phyloP scores from a whole-genome alignment of 1,284 basidiomycete species.

The Agroathelia rolfsii region DNA sequence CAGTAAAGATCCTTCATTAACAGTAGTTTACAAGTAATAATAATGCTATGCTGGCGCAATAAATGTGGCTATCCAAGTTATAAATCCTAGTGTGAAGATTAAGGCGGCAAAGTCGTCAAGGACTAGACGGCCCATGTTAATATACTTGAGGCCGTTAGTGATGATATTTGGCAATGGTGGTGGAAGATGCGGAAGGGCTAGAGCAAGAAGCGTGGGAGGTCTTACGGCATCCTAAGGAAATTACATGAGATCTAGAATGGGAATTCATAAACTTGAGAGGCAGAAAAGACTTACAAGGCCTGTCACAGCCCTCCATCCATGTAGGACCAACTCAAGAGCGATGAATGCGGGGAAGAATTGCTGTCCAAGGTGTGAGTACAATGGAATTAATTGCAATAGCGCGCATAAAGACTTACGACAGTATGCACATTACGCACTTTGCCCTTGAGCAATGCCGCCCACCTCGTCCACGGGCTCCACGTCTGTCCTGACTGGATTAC shows the following conservation, averaged over 20 bases:
- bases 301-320: slow-evolving; percentile 60
- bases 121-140: slow-evolving; percentile 53
- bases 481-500: slow-evolving; percentile 13
- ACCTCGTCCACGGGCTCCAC: slow-evolving; percentile 16
- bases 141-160: slow-evolving; percentile 50
- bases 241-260: slow-evolving; percentile 7
- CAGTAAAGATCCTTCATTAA: too few species aligned
- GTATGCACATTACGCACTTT: slow-evolving; percentile 38
- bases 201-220: slow-evolving; percentile 45
- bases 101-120: slow-evolving; percentile 55
- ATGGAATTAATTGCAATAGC: background rate
- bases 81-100: slow-evolving; percentile 3
- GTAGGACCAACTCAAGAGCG: slow-evolving; percentile 55
- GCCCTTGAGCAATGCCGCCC: slow-evolving; percentile 13
- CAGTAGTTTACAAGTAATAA: too few species aligned
- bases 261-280: background rate
- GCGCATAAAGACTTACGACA: slow-evolving; percentile 33
- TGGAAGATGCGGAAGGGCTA: slow-evolving; percentile 57
- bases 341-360: slow-evolving; percentile 74
- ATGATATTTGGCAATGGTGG: slow-evolving; percentile 51
- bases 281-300: slow-evolving; percentile 44
- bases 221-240: slow-evolving; percentile 42
- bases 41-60: background rate
- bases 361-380: slow-evolving; percentile 24
- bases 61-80: background rate